A percentile compares a stretch with the other conserved stretches of the same genome.
Conservation (phyloP, 2,329 filamentous ascomycete genomes). For the Aspergillus sp. region DNA sequence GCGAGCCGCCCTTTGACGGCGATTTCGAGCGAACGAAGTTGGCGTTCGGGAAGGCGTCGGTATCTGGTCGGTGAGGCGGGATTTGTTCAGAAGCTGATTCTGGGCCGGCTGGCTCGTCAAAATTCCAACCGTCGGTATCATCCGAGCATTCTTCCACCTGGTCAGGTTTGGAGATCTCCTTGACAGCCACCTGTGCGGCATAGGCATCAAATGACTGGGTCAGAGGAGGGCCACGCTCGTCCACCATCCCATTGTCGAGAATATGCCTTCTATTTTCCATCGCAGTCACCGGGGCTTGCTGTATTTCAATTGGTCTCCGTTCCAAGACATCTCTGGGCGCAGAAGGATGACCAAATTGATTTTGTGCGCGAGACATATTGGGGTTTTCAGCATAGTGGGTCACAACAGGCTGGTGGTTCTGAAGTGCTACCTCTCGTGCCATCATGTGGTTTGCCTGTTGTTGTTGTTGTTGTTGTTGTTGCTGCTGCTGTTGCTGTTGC, state of each 20-base stretch:
- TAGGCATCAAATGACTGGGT: conserved; percentile 57
- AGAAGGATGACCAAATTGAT: conserved; percentile 39
- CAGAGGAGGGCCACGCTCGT: conserved; percentile 55
- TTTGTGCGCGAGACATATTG: conserved; percentile 34
- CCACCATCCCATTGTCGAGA: conserved; percentile 37
- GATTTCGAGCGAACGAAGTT: conserved; percentile 76
- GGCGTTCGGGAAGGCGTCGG: conserved; percentile 78
- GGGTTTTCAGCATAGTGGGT: conserved; percentile 42
- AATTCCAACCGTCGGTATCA: conserved; percentile 82
- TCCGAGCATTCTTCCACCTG: conserved; percentile 45
- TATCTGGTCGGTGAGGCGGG: conserved; percentile 68
- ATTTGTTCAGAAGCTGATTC: conserved; percentile 37
- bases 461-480: conserved; percentile 26
- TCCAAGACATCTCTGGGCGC: conserved; percentile 37
- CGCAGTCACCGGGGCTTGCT: conserved; percentile 50
- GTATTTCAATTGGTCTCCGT: conserved; percentile 33
- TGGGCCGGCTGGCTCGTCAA: conserved; percentile 69
- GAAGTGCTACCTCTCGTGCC: conserved; percentile 50
- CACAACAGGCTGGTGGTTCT: conserved; percentile 58
- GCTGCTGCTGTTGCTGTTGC: conserved; percentile 48
- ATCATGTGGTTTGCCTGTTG: conserved; percentile 30
- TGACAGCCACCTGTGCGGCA: conserved; percentile 46
- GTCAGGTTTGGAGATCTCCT: conserved; percentile 41
- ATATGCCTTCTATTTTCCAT: conserved; percentile 47
- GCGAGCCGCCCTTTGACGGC: conserved; percentile 60